These are phyloP conservation scores for Knoxdaviesia proteae DNA, from an alignment of 2,329 filamentous ascomycete species.

Conservation along the genomic window DNA sequence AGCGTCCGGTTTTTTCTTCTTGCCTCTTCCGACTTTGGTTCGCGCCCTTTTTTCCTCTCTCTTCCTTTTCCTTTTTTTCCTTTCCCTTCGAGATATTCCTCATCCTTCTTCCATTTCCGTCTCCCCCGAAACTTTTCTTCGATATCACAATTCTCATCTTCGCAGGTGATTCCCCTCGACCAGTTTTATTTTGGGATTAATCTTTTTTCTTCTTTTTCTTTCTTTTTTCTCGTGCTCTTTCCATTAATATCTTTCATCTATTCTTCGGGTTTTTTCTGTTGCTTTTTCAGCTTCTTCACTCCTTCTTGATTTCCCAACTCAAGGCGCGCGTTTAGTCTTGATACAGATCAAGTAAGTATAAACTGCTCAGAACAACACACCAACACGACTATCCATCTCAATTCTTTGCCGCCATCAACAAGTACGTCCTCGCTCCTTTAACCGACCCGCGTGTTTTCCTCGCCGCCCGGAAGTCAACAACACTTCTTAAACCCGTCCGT, in stretches of 20 bases:
- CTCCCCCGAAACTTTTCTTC: too few species aligned
- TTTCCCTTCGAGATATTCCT: too few species aligned
- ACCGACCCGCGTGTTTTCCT: not conserved
- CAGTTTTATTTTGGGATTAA: not conserved
- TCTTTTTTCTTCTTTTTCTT: constrained; percentile 6
- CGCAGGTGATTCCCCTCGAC: not conserved
- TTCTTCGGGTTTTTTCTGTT: not conserved
- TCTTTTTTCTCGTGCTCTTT: constrained; percentile 1
- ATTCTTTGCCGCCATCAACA: too few species aligned
- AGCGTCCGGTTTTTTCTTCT: too few species aligned
- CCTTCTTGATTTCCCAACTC: not conserved
- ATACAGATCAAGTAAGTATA: not conserved
- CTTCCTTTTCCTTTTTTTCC: too few species aligned
- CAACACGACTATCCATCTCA: too few species aligned
- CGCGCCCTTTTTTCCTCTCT: too few species aligned
- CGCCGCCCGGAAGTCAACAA: not conserved
- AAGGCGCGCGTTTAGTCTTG: not conserved
- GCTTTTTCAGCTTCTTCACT: not conserved
- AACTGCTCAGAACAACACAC: not conserved
- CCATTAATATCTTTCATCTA: not conserved
- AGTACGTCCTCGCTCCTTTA: too few species aligned
- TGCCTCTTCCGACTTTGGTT: too few species aligned
- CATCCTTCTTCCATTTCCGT: too few species aligned
- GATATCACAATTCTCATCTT: too few species aligned
- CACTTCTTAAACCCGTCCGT: not conserved